Conservation (phyloP, 2,329 filamentous ascomycete genomes). For the Zarea fungicola region DNA sequence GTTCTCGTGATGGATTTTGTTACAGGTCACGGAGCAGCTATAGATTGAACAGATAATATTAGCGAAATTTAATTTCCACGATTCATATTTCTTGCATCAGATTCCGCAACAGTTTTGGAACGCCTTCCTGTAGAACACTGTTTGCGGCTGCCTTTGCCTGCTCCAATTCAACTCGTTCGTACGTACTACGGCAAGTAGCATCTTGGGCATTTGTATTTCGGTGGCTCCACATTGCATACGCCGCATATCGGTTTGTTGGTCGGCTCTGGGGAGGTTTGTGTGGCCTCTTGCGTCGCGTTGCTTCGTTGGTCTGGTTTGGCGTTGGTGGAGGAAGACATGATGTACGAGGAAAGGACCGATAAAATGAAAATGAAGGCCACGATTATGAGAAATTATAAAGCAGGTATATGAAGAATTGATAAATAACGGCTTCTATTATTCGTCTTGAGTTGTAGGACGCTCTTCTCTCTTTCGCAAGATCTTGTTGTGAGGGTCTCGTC, state of each 20-base stretch:
- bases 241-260: slow-evolving; percentile 33
- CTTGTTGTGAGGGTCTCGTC: too few relatives aligned
- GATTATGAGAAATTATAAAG: too few relatives aligned
- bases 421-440: too few relatives aligned
- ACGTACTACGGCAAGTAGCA: slow-evolving; percentile 56
- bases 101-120: too few relatives aligned
- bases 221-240: slow-evolving; percentile 45
- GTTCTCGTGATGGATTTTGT: slow-evolving; percentile 45
- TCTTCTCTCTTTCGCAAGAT: too few relatives aligned
- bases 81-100: too few relatives aligned
- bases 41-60: slow-evolving; percentile 1
- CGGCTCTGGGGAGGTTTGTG: slow-evolving; percentile 3
- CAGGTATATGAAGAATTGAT: too few relatives aligned
- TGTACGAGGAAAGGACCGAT: too few relatives aligned
- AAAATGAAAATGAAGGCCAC: too few relatives aligned
- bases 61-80: slow-evolving; percentile 10
- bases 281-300: slow-evolving; percentile 11
- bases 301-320: neutral
- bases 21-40: slow-evolving; percentile 57
- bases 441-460: too few relatives aligned
- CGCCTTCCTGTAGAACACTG: too few relatives aligned
- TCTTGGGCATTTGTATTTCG: slow-evolving; percentile 59
- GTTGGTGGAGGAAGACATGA: slow-evolving; percentile 1
- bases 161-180: neutral
- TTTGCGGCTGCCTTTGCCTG: neutral